Evolutionary conservation across 2,329 filamentous ascomycete species (phyloP), one percentile per base, ranked within the genome.

Genomic region (Neofusicoccum kwambonambiense): DNA sequence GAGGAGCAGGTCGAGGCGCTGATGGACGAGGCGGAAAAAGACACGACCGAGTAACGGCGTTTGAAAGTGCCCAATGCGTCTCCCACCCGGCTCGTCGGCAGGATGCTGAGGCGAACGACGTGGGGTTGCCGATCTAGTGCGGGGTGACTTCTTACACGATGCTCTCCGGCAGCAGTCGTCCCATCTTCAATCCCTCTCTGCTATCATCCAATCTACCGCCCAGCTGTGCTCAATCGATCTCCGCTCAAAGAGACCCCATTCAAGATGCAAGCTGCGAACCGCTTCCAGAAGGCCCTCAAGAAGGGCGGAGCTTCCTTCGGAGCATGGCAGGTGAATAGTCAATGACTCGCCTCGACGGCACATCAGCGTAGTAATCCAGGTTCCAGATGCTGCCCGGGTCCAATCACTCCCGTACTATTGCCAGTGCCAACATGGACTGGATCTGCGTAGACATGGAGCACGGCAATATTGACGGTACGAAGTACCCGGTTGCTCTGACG

Each of bases 1-100:
- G 79, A 84, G 31, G 84, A 87, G 4, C 84, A 93, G 65, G 85
- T 94, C 2, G 80, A 86, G 67, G 82, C 81, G 17, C 85, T 88
- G 74, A 92, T 93, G 89, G 86, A 92, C 70, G 77, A 83, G 54
- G 76, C 69, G 27, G 76, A 77, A 65, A 65, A 65, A 45, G 62
- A 58, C 50, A 15, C 61, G 61, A 35, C n/a, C 54, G 39, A 57
- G 39, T 44, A 19, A 47, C 34, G 61, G 49, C 61, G 31, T 64
- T 64, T 64, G 61, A 49, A 31, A 56, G 22, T 42, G 5, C 49
- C 27, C 19, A 19, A 45, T 58, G 15, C 37, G 52, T 42, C 47
- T n/a, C 47, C 12, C 54, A 15, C 5, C 50, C 61, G 61, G 61
- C 17, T 64, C 61, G 61, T 64, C 61, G 61, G 61, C 61, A 15